These are phyloP conservation scores for Luffa aegyptiaca DNA, from an alignment of 306 rosid genomes.

Conservation along the genomic window DNA sequence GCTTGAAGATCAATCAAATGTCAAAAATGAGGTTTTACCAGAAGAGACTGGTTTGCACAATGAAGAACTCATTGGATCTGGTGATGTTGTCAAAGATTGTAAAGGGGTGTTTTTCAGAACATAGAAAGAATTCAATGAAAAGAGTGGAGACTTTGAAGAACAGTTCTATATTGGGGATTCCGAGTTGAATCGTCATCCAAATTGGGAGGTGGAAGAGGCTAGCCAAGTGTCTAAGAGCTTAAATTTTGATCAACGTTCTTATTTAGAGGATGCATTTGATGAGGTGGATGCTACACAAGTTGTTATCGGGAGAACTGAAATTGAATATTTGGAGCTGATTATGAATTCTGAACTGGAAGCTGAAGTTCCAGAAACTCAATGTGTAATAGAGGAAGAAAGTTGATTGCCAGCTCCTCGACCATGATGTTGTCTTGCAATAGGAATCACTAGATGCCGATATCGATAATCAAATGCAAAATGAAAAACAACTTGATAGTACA, in stretches of 20 bases:
- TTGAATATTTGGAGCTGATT: slow-evolving; percentile 6
- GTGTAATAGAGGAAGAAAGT: slow-evolving; percentile 10
- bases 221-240: slow-evolving; percentile 5
- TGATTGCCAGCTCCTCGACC: background rate
- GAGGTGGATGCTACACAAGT: slow-evolving; percentile 14
- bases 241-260: slow-evolving; percentile 24
- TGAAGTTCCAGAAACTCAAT: slow-evolving; percentile 11
- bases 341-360: slow-evolving; percentile 4
- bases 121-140: slow-evolving; percentile 18
- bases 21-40: slow-evolving; percentile 19
- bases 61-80: slow-evolving; percentile 5
- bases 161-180: slow-evolving; percentile 6
- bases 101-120: background rate
- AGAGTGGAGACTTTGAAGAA: slow-evolving; percentile 21
- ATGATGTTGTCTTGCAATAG: background rate
- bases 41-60: slow-evolving; percentile 20
- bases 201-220: slow-evolving; percentile 23
- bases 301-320: slow-evolving; percentile 14
- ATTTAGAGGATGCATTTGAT: slow-evolving; percentile 19
- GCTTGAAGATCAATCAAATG: slow-evolving; percentile 21
- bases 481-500: slow-evolving; percentile 7
- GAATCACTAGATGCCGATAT: background rate
- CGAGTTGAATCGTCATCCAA: slow-evolving; percentile 12
- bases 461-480: slow-evolving; percentile 1
- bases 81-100: background rate